phyloP scores from a whole-genome alignment of 2,329 filamentous ascomycete genomes.

The Aureobasidium sp. region DNA sequence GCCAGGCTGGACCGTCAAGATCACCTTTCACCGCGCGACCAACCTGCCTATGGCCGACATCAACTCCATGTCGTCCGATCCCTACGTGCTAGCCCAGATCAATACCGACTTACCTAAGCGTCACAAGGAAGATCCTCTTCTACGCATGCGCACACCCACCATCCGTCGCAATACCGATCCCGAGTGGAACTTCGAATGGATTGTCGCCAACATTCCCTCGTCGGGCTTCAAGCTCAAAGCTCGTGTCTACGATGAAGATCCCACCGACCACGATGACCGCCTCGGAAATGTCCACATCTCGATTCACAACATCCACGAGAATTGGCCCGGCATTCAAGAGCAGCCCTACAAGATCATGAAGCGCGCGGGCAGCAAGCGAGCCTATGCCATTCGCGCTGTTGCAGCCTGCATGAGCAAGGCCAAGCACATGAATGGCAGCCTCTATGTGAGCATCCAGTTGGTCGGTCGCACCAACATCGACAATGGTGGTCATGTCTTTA shows the following conservation, averaged over 20 bases:
- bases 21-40: conserved; percentile 73
- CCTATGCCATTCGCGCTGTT: conserved; percentile 66
- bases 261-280: conserved; percentile 75
- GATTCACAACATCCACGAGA: conserved; percentile 52
- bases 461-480: conserved; percentile 63
- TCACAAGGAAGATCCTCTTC: conserved; percentile 77
- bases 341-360: conserved; percentile 69
- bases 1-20: conserved; percentile 74
- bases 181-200: conserved; percentile 77
- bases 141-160: conserved; percentile 70
- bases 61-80: conserved; percentile 70
- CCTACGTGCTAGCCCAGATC: conserved; percentile 72
- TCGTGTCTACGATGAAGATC: conserved; percentile 84
- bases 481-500: conserved; percentile 65
- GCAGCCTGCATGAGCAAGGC: conserved; percentile 55
- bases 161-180: conserved; percentile 66
- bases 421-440: conserved; percentile 59
- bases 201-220: conserved; percentile 76
- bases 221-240: conserved; percentile 80
- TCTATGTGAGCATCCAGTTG: conserved; percentile 70
- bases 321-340: conserved; percentile 62
- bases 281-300: conserved; percentile 77
- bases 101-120: conserved; percentile 61
- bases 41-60: conserved; percentile 82
- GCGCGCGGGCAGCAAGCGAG: conserved; percentile 77